Base-by-base conservation (phyloP, 2,329 filamentous ascomycete genomes). In the Paraconiothyrium brasiliense region DNA sequence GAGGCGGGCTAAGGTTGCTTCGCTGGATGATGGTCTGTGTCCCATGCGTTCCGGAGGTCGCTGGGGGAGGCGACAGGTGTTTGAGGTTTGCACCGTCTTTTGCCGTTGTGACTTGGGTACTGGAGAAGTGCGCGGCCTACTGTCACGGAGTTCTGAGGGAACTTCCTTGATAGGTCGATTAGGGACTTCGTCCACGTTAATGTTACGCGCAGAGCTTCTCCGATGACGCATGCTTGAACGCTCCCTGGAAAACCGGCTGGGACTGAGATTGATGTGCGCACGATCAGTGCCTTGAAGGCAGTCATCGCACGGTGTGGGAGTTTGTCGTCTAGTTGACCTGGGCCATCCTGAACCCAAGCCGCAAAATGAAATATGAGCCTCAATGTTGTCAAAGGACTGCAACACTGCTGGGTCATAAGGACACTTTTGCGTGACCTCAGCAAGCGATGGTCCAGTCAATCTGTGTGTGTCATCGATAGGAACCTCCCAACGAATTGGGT, bases 181-280 rank as follows among this genome's bases (percentile, higher is more conserved):
- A 4, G 52, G 52, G 9, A 9, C 30, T 4, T 5, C 14, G n/a
- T n/a, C 13, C 9, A 48, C n/a, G 11, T 24, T n/a, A 20, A 20
- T 4, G 13, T 16, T 13, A 16, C 14, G 9, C 27, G 30, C 5
- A 27, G 54, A 56, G 4, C 32, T 37, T 35, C 11, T 47, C n/a
- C 43, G 41, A 5, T n/a, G 54, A 8, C 39, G 27, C 16, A 9
- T 11, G 6, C 20, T 47, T n/a, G 43, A 47, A 20, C 32, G 54
- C 3, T 13, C 37, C 32, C n/a, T 47, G n/a, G 32, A 16, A 11
- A 48, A 56, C 22, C 16, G 22, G 10, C 54, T 47, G 5, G 54
- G 43, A 27, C 54, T 56, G 16, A 56, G 32, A 6, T 56, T 56
- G 43, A 56, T 56, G 43, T 56, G 54, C 8, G 54, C 54, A 14